These are phyloP conservation scores for Irpex rosettiformis DNA, from an alignment of 1,284 basidiomycete species.

Conservation along the genomic window DNA sequence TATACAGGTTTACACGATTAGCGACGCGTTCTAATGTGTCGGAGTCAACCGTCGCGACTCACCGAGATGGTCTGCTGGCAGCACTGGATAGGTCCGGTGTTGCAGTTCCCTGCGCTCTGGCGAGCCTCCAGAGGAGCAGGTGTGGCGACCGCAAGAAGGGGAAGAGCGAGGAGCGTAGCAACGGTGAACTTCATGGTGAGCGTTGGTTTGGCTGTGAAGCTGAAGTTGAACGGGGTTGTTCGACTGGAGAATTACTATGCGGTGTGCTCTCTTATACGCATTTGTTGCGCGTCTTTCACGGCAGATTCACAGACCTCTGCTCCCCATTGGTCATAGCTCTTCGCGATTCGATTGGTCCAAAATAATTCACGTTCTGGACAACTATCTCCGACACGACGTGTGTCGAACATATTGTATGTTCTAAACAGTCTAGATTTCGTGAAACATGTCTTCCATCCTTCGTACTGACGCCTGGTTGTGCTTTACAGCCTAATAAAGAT, in stretches of 20 bases:
- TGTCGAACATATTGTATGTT: neutral
- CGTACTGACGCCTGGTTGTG: neutral
- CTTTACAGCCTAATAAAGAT: neutral
- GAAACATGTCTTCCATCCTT: neutral
- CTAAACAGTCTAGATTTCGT: neutral
- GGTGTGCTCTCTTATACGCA: constrained; percentile 2
- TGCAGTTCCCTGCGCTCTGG: constrained; percentile 1
- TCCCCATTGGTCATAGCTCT: neutral
- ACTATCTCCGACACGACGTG: neutral
- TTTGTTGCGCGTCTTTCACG: neutral
- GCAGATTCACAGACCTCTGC: neutral
- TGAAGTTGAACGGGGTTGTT: constrained; percentile 8
- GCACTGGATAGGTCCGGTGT: constrained; percentile 8
- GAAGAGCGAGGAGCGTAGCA: constrained; percentile 7
- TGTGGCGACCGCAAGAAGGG: constrained; percentile 11
- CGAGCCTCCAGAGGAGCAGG: constrained; percentile 1
- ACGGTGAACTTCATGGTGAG: constrained; percentile 10
- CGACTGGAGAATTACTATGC: neutral
- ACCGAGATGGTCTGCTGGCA: constrained; percentile 6
- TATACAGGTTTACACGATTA: neutral
- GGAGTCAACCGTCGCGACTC: neutral
- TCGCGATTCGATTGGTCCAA: neutral
- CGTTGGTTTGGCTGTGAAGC: neutral
- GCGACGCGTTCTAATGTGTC: neutral
- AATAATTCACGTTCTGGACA: neutral